Base-by-base conservation (phyloP, 1,284 basidiomycete genomes). In the Cryptococcus sp. region DNA sequence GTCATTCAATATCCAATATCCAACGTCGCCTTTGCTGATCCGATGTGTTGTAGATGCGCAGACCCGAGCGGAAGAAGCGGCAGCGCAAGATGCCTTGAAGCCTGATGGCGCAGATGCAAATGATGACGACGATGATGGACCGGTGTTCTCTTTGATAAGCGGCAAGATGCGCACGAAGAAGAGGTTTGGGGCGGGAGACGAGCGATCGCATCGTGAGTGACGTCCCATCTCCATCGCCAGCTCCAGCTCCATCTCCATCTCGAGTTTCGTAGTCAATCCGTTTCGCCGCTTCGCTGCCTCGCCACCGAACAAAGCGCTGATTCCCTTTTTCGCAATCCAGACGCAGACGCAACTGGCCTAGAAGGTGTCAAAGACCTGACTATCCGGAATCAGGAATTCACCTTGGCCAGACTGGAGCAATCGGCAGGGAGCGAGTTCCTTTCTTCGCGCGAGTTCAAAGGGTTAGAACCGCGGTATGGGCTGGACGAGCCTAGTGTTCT, bases 71-170 rank as follows among this genome's bases (percentile, higher is more conserved):
- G 22, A 46, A 25, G 42, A 45, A n/a, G 31, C 31, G 22, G 42
- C 7, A 45, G 31, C 31, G 42, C 42, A n/a, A 45, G 22, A 45
- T n/a, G 7, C n/a, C n/a, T n/a, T 13, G 42, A 45, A 45, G 42
- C 42, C 7, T 7, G n/a, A n/a, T n/a, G 42, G 42, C 19, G 50
- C 55, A 48, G 27, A 57, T 6, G 57, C 55, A 8, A 62, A 68
- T 25, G 65, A 67, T 4, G 68, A 57, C 3, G 67, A 72, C 3
- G 74, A 78, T 3, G 89, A 91, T 59, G 83, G 83, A 61, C 92
- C 91, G 0, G 81, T 85, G 8, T 98, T 95, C 75, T 96, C 93
- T 0, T 83, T 94, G 5, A 81, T 91, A 3, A 93, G 90, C 1
- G 95, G 95, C 16, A 88, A 84, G 57, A 96, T 95, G 72, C 83